Evolutionary conservation across 2,329 filamentous ascomycete species (phyloP).

Genomic region (Talaromyces amestolkiae): DNA sequence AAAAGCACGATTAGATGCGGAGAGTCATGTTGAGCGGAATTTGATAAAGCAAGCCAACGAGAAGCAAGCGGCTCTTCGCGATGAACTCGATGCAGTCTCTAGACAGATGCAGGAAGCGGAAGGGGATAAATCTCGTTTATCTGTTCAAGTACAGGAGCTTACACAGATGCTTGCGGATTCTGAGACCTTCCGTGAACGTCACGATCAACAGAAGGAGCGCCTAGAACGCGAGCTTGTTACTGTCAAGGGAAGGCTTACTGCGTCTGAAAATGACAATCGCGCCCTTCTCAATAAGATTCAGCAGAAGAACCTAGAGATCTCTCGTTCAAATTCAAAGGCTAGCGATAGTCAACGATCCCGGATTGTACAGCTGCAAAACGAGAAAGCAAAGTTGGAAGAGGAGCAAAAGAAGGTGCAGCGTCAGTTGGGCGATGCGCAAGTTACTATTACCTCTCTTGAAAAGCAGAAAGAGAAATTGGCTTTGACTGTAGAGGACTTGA

Average conservation of each 20-base stretch:
- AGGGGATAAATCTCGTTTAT: slow-evolving; percentile 71
- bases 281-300: slow-evolving; percentile 95
- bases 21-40: slow-evolving; percentile 74
- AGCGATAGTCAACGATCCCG: slow-evolving; percentile 79
- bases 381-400: slow-evolving; percentile 80
- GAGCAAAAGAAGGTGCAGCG: slow-evolving; percentile 76
- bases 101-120: slow-evolving; percentile 76
- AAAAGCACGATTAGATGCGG: slow-evolving; percentile 78
- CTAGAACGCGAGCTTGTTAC: slow-evolving; percentile 88
- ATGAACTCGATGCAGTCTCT: slow-evolving; percentile 76
- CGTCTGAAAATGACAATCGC: slow-evolving; percentile 94
- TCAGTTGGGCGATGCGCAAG: slow-evolving; percentile 80
- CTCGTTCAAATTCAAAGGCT: slow-evolving; percentile 79
- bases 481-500: slow-evolving; percentile 83
- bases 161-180: slow-evolving; percentile 86
- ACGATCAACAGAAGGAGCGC: slow-evolving; percentile 91
- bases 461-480: slow-evolving; percentile 94
- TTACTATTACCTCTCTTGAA: slow-evolving; percentile 78
- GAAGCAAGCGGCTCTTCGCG: slow-evolving; percentile 71
- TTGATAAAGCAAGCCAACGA: slow-evolving; percentile 77
- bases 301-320: slow-evolving; percentile 95
- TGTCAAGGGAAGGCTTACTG: slow-evolving; percentile 80
- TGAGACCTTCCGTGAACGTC: slow-evolving; percentile 81
- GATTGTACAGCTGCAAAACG: slow-evolving; percentile 71
- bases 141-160: slow-evolving; percentile 76